These are phyloP conservation scores for Atkinsonella texensis DNA, from an alignment of 2,329 filamentous ascomycete species.

Conservation along the genomic window DNA sequence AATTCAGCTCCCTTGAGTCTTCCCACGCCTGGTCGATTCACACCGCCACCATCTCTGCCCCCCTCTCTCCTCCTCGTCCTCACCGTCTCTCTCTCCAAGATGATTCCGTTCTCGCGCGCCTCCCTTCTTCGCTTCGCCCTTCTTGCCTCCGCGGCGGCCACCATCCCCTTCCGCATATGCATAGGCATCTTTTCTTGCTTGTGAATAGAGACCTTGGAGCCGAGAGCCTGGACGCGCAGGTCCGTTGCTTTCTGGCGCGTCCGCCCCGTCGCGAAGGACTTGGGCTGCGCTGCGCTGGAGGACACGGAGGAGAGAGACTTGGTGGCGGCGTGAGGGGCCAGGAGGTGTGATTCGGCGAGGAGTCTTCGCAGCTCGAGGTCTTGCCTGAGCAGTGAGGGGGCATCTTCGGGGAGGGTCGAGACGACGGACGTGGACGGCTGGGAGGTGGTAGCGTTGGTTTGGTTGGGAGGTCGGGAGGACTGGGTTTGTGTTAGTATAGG, in stretches of 20 bases:
- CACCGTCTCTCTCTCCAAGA: slow-evolving; percentile 53
- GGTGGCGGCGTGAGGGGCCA: slow-evolving; percentile 41
- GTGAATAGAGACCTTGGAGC: slow-evolving; percentile 63
- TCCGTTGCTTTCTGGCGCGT: slow-evolving; percentile 74
- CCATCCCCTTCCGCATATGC: slow-evolving; percentile 74
- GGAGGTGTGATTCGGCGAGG: slow-evolving; percentile 81
- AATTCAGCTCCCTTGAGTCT: slow-evolving; percentile 70
- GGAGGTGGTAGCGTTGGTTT: slow-evolving; percentile 11
- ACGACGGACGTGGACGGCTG: slow-evolving; percentile 12
- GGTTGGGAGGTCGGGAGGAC: slow-evolving; percentile 39
- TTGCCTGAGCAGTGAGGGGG: slow-evolving; percentile 66
- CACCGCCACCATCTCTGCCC: slow-evolving; percentile 42
- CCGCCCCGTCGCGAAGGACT: slow-evolving; percentile 46
- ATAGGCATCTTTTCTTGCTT: slow-evolving; percentile 83
- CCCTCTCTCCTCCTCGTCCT: slow-evolving; percentile 28
- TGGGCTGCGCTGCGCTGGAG: slow-evolving; percentile 24
- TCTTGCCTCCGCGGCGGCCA: slow-evolving; percentile 47
- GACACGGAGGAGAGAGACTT: slow-evolving; percentile 26
- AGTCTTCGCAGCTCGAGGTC: slow-evolving; percentile 87
- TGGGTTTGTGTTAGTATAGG: slow-evolving; percentile 6
- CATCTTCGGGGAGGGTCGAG: slow-evolving; percentile 39
- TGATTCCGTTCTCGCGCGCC: slow-evolving; percentile 80
- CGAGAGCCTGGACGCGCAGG: slow-evolving; percentile 69
- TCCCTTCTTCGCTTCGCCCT: slow-evolving; percentile 65
- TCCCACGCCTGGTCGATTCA: slow-evolving; percentile 70